Conservation (phyloP, 2,329 filamentous ascomycete genomes). For the Ceratocystis eucalypticola region DNA sequence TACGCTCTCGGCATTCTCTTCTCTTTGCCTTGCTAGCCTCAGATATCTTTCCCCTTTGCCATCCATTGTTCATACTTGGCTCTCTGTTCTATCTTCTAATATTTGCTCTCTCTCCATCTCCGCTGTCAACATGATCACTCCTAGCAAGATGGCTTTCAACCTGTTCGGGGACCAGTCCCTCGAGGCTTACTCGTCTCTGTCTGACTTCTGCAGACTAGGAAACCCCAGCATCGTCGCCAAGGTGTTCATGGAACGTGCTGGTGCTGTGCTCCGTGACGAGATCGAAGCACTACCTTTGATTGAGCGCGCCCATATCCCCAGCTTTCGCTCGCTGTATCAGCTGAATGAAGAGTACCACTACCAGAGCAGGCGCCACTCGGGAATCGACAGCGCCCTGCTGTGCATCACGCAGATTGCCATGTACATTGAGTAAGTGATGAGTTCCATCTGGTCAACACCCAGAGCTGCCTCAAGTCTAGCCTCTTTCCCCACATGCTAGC, state of each 20-base stretch:
- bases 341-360: constrained; percentile 51
- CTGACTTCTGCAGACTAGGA: constrained; percentile 36
- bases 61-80: background rate
- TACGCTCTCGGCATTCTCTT: background rate
- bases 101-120: background rate
- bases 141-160: constrained; percentile 37
- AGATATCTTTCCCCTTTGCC: background rate
- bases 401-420: constrained; percentile 53
- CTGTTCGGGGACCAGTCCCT: constrained; percentile 61
- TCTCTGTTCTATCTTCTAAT: background rate
- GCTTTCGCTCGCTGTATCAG: constrained; percentile 49
- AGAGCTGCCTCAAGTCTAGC: background rate
- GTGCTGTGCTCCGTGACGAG: constrained; percentile 46
- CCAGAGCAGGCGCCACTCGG: constrained; percentile 43
- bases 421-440: constrained; percentile 49
- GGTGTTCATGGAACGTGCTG: constrained; percentile 47
- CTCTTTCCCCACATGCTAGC: background rate
- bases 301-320: constrained; percentile 45
- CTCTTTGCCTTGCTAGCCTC: constrained; percentile 3
- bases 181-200: constrained; percentile 50
- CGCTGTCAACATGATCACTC: constrained; percentile 16
- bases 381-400: constrained; percentile 50
- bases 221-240: constrained; percentile 40
- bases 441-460: background rate
- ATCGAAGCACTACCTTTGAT: constrained; percentile 42